Evolutionary conservation across 2,329 filamentous ascomycete genomes (phyloP), one percentile per base, ranked within the genome.

Genomic region (Diaporthe australafricana): DNA sequence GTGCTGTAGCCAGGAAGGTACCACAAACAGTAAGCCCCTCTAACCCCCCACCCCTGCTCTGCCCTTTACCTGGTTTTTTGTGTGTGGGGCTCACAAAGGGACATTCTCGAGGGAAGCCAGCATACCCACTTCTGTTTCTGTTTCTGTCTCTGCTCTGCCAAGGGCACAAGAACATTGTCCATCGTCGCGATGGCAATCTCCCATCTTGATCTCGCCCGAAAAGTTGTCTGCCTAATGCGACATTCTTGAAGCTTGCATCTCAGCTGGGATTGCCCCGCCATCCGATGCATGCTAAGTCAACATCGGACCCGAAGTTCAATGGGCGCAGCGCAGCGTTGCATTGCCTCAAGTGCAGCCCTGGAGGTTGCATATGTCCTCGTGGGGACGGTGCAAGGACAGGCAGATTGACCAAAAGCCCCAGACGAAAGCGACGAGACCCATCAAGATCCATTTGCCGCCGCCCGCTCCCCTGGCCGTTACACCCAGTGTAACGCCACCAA

Each of bases 181-280:
- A 48, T 52, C 38, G 53, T 55, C 50, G 35, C 56, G 45, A 53
- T n/a, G 20, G 42, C 52, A n/a, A 60, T 60, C 35, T 16, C 5
- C 12, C 57, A 35, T 63, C 27, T 65, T 50, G 60, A 69, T 69
- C 45, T 73, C 42, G 60, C 52, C 68, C 68, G 20, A n/a, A 25
- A 56, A 56, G 12, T 16, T 32, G 47, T 70, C 53, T 57, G 68
- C 71, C 62, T 71, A 68, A 72, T 72, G 57, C 45, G 17, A 70
- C 71, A 62, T 40, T 66, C 20, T 27, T n/a, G 42, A 25, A 60
- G 71, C 71, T 71, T 47, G 45, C 62, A 73, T 45, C 47, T 68
- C 68, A 73, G 71, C 71, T 35, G 56, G 71, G 71, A 65, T 68
- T 38, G 70, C 66, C 48, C 45, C 65, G 60, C 50, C 70, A 27